These are phyloP conservation scores for Auricularia cornea DNA, from an alignment of 768 basidiomycete genomes.

Conservation along the genomic window DNA sequence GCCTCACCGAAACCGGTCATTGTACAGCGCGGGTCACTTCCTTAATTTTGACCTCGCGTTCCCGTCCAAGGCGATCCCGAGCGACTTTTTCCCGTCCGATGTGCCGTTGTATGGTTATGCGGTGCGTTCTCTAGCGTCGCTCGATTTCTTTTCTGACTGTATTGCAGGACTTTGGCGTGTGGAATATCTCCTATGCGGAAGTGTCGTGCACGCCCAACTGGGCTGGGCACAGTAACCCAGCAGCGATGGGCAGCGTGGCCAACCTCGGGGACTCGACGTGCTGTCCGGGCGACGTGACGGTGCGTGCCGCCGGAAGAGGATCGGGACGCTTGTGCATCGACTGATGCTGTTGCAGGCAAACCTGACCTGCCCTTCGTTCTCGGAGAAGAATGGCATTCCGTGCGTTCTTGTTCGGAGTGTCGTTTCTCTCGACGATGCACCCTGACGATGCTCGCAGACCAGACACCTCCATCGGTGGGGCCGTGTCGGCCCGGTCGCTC, in stretches of 20 bases:
- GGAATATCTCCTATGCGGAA: constrained; percentile 67
- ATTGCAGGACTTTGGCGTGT: constrained; percentile 75
- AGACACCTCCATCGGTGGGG: neutral
- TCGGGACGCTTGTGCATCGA: too few species aligned
- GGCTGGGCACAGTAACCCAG: constrained; percentile 48
- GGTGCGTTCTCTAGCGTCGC: too few species aligned
- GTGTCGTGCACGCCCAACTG: constrained; percentile 56
- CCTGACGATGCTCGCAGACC: neutral
- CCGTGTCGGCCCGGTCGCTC: neutral
- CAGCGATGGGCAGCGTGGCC: constrained; percentile 61
- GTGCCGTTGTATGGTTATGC: constrained; percentile 51
- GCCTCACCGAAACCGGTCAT: neutral
- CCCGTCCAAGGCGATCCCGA: constrained; percentile 62
- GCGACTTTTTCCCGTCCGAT: constrained; percentile 69
- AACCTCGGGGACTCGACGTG: constrained; percentile 52
- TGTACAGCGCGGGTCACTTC: constrained; percentile 53
- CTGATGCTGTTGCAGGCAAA: constrained; percentile 18
- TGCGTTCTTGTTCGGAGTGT: constrained; percentile 27
- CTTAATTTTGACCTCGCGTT: constrained; percentile 81
- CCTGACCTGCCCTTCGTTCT: constrained; percentile 61
- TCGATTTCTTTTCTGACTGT: too few species aligned
- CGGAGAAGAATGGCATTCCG: constrained; percentile 57
- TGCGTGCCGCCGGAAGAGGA: too few species aligned
- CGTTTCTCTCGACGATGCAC: neutral
- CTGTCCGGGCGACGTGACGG: constrained; percentile 64